Evolutionary conservation across 306 rosid species (phyloP), one percentile per base, ranked within the genome.

Genomic region (Calophaca sinica): DNA sequence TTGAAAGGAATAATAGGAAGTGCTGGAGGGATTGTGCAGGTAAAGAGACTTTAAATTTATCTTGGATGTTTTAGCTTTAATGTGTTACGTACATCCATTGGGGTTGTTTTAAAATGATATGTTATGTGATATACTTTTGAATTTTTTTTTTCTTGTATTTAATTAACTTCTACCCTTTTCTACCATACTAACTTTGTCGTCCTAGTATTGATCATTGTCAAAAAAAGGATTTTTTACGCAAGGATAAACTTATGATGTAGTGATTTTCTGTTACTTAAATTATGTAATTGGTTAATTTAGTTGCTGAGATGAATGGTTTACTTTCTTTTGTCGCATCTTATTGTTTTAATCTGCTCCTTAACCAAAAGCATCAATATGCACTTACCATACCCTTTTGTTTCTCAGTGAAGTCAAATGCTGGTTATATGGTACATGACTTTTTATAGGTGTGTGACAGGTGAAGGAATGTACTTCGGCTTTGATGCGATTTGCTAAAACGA

Each of bases 401-500:
- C 46, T 3, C 31, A 15, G 66, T 54, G 32, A 68, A 46, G 29
- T 52, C 79, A 26, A 48, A 55, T 78, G 29, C 44, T 32, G 63
- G n/a, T 75, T 69, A 52, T 36, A 5, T 64, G 51, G 77, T 51
- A 42, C 52, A 33, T 83, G 80, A 82, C 38, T 35, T 73, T 77
- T 59, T 60, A 54, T 60, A 58, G 42, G 65, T 79, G 38, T 48
- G 46, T 88, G 70, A 53, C 87, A 93, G 98, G 91, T 94, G 77
- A 94, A 87, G 86, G 98, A 94, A 84, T 94, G 98, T 73, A 90
- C 96, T 14, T 75, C 90, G 11, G 90, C 96, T 71, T 79, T 94
- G 90, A 90, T 91, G 83, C 88, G 86, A 64, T 91, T 88, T 86
- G 93, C 97, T 4, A 91, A 94, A 90, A 87, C 68, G 44, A 94